A percentile compares a stretch with the other conserved stretches of the same genome.
Evolutionary conservation across 129 eudicot species (phyloP).

Genomic region (Arctium minus): DNA sequence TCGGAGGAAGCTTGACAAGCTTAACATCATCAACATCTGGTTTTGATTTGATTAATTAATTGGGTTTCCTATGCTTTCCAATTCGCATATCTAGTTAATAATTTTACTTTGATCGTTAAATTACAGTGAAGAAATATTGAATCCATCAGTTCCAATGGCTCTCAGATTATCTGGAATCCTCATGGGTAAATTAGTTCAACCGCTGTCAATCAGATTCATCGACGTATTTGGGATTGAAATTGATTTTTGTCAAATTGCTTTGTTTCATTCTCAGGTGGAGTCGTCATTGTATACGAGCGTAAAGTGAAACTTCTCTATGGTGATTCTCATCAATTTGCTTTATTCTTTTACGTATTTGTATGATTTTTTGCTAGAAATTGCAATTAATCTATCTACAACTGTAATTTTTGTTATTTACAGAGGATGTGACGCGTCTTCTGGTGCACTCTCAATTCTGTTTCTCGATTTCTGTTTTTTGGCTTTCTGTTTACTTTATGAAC

Average conservation of each 20-base stretch:
- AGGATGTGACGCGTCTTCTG: constrained; percentile 89
- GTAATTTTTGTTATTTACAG: constrained; percentile 40
- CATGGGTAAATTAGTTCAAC: constrained; percentile 58
- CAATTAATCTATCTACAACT: constrained; percentile 7
- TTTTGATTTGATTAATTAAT: constrained; percentile 4
- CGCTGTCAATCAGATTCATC: not conserved
- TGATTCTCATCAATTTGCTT: constrained; percentile 15
- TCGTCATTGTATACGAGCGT: constrained; percentile 92
- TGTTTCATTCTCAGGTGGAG: constrained; percentile 64
- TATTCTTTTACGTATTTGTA: not conserved
- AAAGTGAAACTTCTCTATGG: constrained; percentile 93
- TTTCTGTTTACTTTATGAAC: not conserved
- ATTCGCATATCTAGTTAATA: not conserved
- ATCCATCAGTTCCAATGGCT: constrained; percentile 96
- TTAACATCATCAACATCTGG: constrained; percentile 87
- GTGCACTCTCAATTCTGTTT: constrained; percentile 27
- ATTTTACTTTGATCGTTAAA: not conserved
- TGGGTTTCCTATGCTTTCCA: not conserved
- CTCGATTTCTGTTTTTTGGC: not conserved
- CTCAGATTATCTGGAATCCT: constrained; percentile 95
- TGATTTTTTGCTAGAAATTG: not conserved
- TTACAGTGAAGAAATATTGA: constrained; percentile 83
- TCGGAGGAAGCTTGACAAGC: constrained; percentile 69
- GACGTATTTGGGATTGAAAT: not conserved
- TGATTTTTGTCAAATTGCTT: not conserved